Conservation (phyloP, 1,284 basidiomycete species). For the Irpex sp. region DNA sequence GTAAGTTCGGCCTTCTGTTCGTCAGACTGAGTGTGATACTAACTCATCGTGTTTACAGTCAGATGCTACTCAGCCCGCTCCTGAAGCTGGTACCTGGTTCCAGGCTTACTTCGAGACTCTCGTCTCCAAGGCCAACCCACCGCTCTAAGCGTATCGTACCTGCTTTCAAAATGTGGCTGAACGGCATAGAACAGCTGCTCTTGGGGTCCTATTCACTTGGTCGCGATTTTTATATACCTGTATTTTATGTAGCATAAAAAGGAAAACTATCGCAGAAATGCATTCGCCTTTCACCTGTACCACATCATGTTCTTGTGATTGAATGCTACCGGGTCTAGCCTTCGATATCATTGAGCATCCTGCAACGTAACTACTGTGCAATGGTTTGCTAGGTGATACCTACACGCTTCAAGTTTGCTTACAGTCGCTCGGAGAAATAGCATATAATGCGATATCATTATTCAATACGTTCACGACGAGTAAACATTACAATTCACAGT, state of each 20-base stretch:
- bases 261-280: not conserved
- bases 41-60: slow-evolving; percentile 25
- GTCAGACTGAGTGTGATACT: not conserved
- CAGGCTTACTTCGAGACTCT: slow-evolving; percentile 55
- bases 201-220: not conserved
- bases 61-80: slow-evolving; percentile 52
- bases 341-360: no score
- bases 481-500: slow-evolving; percentile 14
- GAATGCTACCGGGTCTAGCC: no score
- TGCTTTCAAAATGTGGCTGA: not conserved
- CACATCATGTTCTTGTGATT: not conserved
- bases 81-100: slow-evolving; percentile 65
- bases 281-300: not conserved
- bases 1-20: slow-evolving; percentile 29
- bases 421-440: not conserved
- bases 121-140: slow-evolving; percentile 39
- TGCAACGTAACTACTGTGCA: no score
- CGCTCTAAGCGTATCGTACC: slow-evolving; percentile 4
- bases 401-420: not conserved
- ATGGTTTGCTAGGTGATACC: no score
- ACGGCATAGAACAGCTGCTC: not conserved
- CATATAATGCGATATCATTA: not conserved
- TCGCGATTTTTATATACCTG: not conserved
- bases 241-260: not conserved
- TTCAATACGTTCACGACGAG: not conserved